These are phyloP conservation scores for Porogramme epimiltina DNA, from an alignment of 1,284 basidiomycete genomes.

Conservation along the genomic window DNA sequence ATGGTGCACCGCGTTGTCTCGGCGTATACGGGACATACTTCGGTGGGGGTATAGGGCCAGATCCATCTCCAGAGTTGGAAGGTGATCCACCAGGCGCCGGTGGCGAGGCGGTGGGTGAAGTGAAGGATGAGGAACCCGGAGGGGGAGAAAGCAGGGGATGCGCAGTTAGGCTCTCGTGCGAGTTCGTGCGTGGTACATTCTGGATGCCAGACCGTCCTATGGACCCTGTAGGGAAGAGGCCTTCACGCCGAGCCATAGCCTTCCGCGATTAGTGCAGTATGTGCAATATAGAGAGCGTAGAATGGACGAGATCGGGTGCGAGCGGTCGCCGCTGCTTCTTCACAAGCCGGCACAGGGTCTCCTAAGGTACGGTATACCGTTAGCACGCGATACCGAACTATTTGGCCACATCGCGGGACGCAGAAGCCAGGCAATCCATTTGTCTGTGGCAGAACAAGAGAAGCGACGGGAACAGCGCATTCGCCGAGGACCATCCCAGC, in stretches of 20 bases:
- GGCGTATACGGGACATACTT: slow-evolving; percentile 59
- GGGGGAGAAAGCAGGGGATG: slow-evolving; percentile 64
- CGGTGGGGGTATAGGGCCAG: slow-evolving; percentile 30
- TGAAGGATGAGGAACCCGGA: slow-evolving; percentile 25
- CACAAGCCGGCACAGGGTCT: too few species aligned
- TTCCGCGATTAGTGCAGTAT: too few species aligned
- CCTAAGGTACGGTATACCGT: too few species aligned
- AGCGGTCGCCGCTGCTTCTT: too few species aligned
- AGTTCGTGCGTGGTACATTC: slow-evolving; percentile 44
- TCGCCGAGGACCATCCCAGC: too few species aligned
- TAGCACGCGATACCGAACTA: too few species aligned
- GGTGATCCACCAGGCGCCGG: slow-evolving; percentile 1
- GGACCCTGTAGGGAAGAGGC: slow-evolving; percentile 50
- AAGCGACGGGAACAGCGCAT: too few species aligned
- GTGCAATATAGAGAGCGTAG: too few species aligned
- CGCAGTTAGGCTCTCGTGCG: slow-evolving; percentile 57
- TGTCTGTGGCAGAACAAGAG: too few species aligned
- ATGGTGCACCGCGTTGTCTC: slow-evolving; percentile 51
- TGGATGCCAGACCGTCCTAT: slow-evolving; percentile 50
- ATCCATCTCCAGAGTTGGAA: slow-evolving; percentile 25
- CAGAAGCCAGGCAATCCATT: too few species aligned
- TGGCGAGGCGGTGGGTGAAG: slow-evolving; percentile 17
- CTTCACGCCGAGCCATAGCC: slow-evolving; percentile 33
- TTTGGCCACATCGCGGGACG: too few species aligned
- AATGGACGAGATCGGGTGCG: too few species aligned